These are phyloP conservation scores for Agaricus subrufescens DNA, from an alignment of 768 basidiomycete species.

Conservation along the genomic window DNA sequence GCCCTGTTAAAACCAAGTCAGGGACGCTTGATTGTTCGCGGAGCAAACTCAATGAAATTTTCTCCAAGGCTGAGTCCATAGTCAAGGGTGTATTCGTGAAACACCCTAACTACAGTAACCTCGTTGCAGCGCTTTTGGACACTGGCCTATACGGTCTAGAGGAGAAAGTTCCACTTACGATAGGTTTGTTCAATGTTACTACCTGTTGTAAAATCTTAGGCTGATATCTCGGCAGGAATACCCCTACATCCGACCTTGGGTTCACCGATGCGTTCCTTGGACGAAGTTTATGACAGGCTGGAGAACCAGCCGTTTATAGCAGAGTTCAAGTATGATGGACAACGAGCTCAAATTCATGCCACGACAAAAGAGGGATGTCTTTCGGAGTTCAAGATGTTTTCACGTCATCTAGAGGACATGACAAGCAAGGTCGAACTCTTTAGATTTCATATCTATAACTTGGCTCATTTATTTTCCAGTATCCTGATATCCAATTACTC, in stretches of 20 bases:
- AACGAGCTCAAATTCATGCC: conserved; percentile 79
- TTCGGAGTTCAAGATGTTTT: conserved; percentile 63
- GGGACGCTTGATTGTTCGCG: conserved; percentile 22
- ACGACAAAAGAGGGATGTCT: conserved; percentile 23
- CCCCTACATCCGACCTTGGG: conserved; percentile 87
- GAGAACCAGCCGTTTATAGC: conserved; percentile 67
- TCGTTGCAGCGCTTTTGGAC: conserved; percentile 55
- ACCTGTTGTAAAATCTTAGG: not conserved
- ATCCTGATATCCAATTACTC: conserved; percentile 73
- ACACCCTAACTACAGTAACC: conserved; percentile 74
- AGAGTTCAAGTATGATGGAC: conserved; percentile 92
- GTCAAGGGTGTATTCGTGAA: conserved; percentile 71
- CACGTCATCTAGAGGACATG: conserved; percentile 90
- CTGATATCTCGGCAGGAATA: conserved; percentile 46
- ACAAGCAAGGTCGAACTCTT: conserved; percentile 61
- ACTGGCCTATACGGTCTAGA: conserved; percentile 57
- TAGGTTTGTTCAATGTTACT: conserved; percentile 46
- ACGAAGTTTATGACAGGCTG: conserved; percentile 76
- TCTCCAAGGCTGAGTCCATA: conserved; percentile 54
- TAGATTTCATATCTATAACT: not conserved
- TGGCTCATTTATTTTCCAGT: conserved; percentile 35
- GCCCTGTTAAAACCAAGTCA: conserved; percentile 15
- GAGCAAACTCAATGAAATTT: conserved; percentile 35
- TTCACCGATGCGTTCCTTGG: conserved; percentile 77
- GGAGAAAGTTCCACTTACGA: conserved; percentile 56